Evolutionary conservation across 306 rosid genomes (phyloP), one percentile per base, ranked within the genome.

Genomic region (Acmispon strigosus): DNA sequence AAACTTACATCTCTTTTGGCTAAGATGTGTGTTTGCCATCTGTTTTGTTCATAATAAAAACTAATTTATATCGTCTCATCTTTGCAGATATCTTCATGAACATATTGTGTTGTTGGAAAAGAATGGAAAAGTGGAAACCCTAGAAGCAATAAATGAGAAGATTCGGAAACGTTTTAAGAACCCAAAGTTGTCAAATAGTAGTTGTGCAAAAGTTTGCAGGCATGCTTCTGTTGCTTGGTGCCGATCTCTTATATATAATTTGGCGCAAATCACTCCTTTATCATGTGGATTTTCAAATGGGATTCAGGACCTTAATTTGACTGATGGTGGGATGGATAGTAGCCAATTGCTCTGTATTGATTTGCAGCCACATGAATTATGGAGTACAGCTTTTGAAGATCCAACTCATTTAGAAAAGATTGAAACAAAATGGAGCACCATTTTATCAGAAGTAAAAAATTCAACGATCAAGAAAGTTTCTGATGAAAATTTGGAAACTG

Each of bases 181-280:
- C 83, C 89, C 96, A 2, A 93, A 93, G 84, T 56, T 80, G 80
- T 80, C 98, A 10, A 86, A 86, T 55, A 83, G 85, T 69, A 83
- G 82, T 78, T 90, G 91, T 76, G 88, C 92, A 45, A 81, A 86
- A 87, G 94, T 93, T 81, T 89, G 93, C 80, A 82, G 85, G 87
- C 98, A 88, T 78, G 96, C 96, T 75, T 87, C 98, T 75, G 86
- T 80, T 75, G 97, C 97, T 48, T 93, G 96, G 97, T 88, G 97
- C 79, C 87, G 98, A 76, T 84, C 92, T 66, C 94, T 93, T 42
- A 54, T 93, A 80, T 83, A 88, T 39, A 81, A 78, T 76, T 86
- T 93, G 89, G 90, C 96, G 58, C 84, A 81, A 71, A 86, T 90
- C 68, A 88, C 96, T 75, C 94, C 86, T 9, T 39, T 74, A 55